phyloP scores from a whole-genome alignment of 768 basidiomycete species.

The Leccinum fibrillosum region DNA sequence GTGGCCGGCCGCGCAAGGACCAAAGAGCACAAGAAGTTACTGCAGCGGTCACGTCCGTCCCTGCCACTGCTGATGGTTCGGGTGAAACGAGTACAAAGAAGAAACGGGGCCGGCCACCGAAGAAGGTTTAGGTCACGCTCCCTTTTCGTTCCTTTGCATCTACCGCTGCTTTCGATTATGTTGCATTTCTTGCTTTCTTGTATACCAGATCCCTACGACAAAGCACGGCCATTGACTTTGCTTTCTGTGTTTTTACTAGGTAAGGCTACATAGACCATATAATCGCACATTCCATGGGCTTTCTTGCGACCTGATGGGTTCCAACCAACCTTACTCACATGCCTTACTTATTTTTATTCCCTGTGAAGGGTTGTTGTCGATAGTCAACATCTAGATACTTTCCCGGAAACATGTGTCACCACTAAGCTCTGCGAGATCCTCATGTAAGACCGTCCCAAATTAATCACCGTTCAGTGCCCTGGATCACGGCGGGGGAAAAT shows the following conservation, averaged over 20 bases:
- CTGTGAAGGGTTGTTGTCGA: constrained; percentile 27
- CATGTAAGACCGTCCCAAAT: constrained; percentile 30
- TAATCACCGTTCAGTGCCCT: constrained; percentile 34
- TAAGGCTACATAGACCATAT: constrained; percentile 35
- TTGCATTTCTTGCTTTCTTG: constrained; percentile 34
- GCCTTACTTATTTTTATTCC: constrained; percentile 31
- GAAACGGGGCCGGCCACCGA: constrained; percentile 73
- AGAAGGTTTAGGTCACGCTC: constrained; percentile 29
- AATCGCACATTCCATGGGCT: constrained; percentile 27
- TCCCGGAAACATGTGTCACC: constrained; percentile 24
- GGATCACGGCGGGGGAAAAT: constrained; percentile 16
- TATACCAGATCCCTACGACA: constrained; percentile 34
- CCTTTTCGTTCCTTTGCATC: constrained; percentile 7
- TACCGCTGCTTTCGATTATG: constrained; percentile 23
- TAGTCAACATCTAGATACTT: constrained; percentile 15
- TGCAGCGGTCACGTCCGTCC: constrained; percentile 32
- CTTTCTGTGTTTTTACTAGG: constrained; percentile 34
- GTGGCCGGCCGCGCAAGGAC: constrained; percentile 72
- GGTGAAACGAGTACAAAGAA: constrained; percentile 56
- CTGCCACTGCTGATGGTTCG: constrained; percentile 34
- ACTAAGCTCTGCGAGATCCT: constrained; percentile 28
- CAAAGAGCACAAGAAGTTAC: constrained; percentile 45
- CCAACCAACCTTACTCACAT: constrained; percentile 18
- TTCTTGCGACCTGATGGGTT: constrained; percentile 18
- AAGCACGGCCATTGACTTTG: constrained; percentile 34